Evolutionary conservation across 225 moss, liverwort and hornwort species (phyloP).

Genomic region (Polytrichum formosum): DNA sequence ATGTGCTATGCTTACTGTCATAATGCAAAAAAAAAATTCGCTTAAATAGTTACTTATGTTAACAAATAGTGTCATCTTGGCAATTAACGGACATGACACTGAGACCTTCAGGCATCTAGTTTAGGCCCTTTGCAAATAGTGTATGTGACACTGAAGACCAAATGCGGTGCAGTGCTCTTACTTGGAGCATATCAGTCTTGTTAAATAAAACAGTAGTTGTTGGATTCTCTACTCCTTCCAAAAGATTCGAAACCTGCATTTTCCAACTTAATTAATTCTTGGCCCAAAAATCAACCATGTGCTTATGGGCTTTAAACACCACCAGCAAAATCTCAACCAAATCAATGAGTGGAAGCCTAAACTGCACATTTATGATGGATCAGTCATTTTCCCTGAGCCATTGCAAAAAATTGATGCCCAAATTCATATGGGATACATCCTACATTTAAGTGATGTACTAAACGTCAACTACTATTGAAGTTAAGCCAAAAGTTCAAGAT

Average conservation of each 20-base stretch:
- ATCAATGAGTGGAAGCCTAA: neutral
- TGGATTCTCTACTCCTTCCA: conserved; percentile 61
- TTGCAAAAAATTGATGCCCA: neutral
- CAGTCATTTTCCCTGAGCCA: neutral
- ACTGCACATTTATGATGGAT: neutral
- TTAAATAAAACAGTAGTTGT: conserved; percentile 77
- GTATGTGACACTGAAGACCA: no score
- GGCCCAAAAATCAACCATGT: no score
- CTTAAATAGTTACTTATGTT: no score
- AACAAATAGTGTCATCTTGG: no score
- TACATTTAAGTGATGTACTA: neutral
- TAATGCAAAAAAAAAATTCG: no score
- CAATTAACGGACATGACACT: no score
- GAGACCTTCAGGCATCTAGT: no score
- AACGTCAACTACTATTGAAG: neutral
- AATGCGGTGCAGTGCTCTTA: conserved; percentile 16
- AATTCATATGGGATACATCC: neutral
- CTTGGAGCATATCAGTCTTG: conserved; percentile 79
- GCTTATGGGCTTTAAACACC: neutral
- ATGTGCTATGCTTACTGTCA: no score
- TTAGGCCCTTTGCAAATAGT: no score
- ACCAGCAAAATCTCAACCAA: neutral
- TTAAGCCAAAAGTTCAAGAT: neutral
- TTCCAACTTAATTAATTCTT: neutral
- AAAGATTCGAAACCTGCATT: conserved; percentile 65